Conservation (phyloP, 345 rosid genomes). For the Gossypium sturtianum region DNA sequence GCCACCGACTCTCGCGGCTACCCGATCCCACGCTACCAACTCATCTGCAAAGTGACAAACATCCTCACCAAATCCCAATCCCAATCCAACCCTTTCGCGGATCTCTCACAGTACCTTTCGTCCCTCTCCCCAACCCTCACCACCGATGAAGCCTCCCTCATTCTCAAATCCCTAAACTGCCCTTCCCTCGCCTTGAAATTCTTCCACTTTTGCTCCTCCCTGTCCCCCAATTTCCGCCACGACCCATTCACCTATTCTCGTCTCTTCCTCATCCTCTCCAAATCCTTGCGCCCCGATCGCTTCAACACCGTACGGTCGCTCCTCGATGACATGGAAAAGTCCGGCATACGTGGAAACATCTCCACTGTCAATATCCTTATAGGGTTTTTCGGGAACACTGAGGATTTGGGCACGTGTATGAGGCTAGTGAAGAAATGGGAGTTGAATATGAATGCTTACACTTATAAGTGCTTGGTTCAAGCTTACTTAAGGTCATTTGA, state of each 20-base stretch:
- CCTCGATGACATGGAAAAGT: conserved; percentile 54
- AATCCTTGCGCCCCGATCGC: conserved; percentile 43
- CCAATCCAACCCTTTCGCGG: conserved; percentile 29
- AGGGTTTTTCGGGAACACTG: conserved; percentile 50
- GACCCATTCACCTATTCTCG: conserved; percentile 65
- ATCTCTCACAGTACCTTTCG: conserved; percentile 54
- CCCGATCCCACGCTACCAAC: conserved; percentile 66
- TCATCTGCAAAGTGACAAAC: conserved; percentile 66
- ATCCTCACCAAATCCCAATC: conserved; percentile 24
- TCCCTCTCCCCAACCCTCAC: conserved; percentile 60
- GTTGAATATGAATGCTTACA: conserved; percentile 66
- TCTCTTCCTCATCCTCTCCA: conserved; percentile 65
- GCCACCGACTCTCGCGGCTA: conserved; percentile 71
- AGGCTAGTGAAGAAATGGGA: conserved; percentile 66
- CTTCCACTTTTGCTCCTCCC: conserved; percentile 54
- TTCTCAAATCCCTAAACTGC: conserved; percentile 71
- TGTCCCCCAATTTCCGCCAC: conserved; percentile 47
- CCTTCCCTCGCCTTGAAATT: conserved; percentile 61
- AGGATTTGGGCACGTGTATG: conserved; percentile 53
- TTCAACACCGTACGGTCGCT: conserved; percentile 43
- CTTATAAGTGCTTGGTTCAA: conserved; percentile 77
- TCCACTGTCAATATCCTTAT: conserved; percentile 75
- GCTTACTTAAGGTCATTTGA: conserved; percentile 70
- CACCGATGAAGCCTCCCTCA: conserved; percentile 67
- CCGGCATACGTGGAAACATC: conserved; percentile 48